phyloP scores from a whole-genome alignment of 139 green algal genomes.

The Desmodesmus armatus region DNA sequence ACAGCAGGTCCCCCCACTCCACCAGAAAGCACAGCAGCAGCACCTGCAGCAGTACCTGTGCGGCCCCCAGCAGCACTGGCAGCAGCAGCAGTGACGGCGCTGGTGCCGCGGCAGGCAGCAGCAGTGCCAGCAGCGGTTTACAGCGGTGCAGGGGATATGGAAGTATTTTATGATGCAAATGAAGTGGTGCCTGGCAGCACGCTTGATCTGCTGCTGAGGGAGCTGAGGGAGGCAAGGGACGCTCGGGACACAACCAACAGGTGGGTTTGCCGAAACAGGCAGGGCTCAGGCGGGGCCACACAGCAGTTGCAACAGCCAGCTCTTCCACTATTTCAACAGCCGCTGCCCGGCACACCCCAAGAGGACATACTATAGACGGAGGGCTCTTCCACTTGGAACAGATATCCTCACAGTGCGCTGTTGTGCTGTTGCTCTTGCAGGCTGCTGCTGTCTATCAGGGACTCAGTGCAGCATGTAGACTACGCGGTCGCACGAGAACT shows the following conservation, averaged over 20 bases:
- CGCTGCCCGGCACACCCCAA: no score
- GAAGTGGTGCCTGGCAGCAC: not conserved
- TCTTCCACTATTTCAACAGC: no score
- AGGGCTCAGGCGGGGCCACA: no score
- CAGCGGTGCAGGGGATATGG: not conserved
- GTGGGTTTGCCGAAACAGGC: no score
- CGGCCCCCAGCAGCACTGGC: not conserved
- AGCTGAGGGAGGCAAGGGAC: constrained; percentile 17
- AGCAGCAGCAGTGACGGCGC: constrained; percentile 2
- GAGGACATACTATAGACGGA: no score
- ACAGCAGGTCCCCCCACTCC: not conserved
- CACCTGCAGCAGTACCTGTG: not conserved
- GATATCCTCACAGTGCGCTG: no score
- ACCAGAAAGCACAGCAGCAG: constrained; percentile 14
- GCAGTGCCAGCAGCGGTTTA: constrained; percentile 18
- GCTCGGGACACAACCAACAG: constrained; percentile 15
- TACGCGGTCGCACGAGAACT: not conserved
- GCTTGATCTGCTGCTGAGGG: constrained; percentile 7
- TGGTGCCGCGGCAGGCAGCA: not conserved
- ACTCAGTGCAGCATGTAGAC: constrained; percentile 34
- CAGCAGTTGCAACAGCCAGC: no score
- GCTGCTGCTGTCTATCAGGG: constrained; percentile 21
- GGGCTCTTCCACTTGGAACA: no score
- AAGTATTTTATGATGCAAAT: constrained; percentile 42
- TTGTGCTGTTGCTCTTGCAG: constrained; percentile 7